A percentile compares a stretch with the other conserved stretches of the same genome.
phyloP scores from a whole-genome alignment of 176 grass and related monocot genomes.

The Phoenix dactylifera region DNA sequence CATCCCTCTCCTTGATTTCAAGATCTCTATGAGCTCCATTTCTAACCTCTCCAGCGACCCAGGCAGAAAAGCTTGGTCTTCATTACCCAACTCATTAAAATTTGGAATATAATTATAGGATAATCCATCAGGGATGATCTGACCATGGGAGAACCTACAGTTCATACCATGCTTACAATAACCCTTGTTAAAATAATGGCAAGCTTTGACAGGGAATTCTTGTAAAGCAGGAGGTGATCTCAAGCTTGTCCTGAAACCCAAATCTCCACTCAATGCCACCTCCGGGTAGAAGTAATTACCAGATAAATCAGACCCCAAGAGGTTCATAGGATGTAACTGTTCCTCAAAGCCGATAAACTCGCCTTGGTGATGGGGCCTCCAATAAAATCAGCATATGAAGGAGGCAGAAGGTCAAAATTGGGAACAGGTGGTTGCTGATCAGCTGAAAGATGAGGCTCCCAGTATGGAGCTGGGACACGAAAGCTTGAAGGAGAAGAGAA shows the following conservation, averaged over 20 bases:
- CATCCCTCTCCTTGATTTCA: slow-evolving; percentile 42
- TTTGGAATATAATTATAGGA: background rate
- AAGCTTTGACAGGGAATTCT: slow-evolving; percentile 31
- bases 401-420: slow-evolving; percentile 1
- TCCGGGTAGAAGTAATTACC: slow-evolving; percentile 28
- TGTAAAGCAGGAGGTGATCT: slow-evolving; percentile 14
- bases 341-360: slow-evolving; percentile 28
- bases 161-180: slow-evolving; percentile 65
- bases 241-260: slow-evolving; percentile 1
- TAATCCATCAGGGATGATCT: slow-evolving; percentile 26
- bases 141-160: slow-evolving; percentile 58
- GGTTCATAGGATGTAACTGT: slow-evolving; percentile 1
- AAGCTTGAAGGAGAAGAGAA: slow-evolving; percentile 23
- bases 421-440: background rate
- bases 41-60: slow-evolving; percentile 36
- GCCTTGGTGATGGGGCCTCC: background rate
- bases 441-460: slow-evolving; percentile 12
- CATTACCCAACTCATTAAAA: slow-evolving; percentile 2
- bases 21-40: slow-evolving; percentile 48
- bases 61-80: slow-evolving; percentile 9
- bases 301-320: background rate
- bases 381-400: slow-evolving; percentile 1
- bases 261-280: slow-evolving; percentile 9
- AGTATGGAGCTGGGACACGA: slow-evolving; percentile 30
- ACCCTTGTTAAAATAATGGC: slow-evolving; percentile 76